Conservation (phyloP, 225 moss, liverwort and hornwort genomes). For the Marchantia paleacea region DNA sequence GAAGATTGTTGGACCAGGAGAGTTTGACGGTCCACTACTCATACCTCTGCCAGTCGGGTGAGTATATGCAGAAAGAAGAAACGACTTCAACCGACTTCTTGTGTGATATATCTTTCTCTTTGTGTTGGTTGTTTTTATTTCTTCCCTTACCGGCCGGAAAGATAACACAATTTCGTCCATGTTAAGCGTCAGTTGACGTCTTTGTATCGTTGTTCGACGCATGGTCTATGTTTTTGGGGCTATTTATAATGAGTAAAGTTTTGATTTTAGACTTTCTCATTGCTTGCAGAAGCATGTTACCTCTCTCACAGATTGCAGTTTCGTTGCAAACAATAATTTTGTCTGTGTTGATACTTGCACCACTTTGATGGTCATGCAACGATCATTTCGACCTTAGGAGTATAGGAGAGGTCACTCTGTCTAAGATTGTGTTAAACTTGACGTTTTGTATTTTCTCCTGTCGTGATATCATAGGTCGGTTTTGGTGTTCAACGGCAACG, state of each 20-base stretch:
- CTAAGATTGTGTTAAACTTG: background rate
- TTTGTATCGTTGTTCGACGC: too few species aligned
- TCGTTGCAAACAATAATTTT: background rate
- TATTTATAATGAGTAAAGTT: background rate
- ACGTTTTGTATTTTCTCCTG: background rate
- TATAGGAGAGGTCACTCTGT: background rate
- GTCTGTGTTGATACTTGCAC: background rate
- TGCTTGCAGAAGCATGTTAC: background rate
- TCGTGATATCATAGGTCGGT: constrained; percentile 56
- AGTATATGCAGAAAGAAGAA: constrained; percentile 16
- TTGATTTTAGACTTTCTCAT: background rate
- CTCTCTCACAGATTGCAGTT: background rate
- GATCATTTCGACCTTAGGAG: background rate
- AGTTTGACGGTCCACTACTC: constrained; percentile 58
- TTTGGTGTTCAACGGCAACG: constrained; percentile 71
- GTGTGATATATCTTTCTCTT: background rate
- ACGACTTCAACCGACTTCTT: background rate
- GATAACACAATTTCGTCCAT: too few species aligned
- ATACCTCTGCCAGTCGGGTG: constrained; percentile 80
- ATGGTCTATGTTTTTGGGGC: background rate
- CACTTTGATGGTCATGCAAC: background rate
- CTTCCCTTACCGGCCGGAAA: too few species aligned
- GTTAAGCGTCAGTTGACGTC: too few species aligned
- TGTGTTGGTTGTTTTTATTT: too few species aligned
- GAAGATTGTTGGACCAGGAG: constrained; percentile 59